phyloP scores from a whole-genome alignment of 106 monocot species.

The Triglochin maritima region DNA sequence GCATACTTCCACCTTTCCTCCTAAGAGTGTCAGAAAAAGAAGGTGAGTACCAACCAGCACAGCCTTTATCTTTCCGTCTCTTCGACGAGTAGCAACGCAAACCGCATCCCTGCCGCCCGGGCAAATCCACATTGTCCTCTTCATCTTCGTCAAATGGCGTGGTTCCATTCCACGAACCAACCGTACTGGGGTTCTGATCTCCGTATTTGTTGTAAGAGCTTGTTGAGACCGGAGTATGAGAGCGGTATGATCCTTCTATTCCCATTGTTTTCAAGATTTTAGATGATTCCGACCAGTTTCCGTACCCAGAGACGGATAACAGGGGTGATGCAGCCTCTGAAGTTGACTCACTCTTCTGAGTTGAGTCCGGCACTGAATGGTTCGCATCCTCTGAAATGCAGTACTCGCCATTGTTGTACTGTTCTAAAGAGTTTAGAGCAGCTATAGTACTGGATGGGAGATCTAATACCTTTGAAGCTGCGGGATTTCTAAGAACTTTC shows the following conservation, averaged over 20 bases:
- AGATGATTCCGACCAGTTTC: constrained; percentile 52
- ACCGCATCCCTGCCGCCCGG: constrained; percentile 49
- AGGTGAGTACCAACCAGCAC: constrained; percentile 61
- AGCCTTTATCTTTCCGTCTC: constrained; percentile 37
- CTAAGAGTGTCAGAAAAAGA: constrained; percentile 60
- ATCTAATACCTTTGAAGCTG: constrained; percentile 28
- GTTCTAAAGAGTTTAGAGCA: constrained; percentile 31
- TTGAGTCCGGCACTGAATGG: constrained; percentile 15
- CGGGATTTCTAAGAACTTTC: constrained; percentile 11
- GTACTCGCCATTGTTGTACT: constrained; percentile 40
- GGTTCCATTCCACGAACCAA: constrained; percentile 49
- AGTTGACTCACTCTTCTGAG: constrained; percentile 18
- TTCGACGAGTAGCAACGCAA: constrained; percentile 66
- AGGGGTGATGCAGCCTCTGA: constrained; percentile 60
- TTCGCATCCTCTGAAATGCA: constrained; percentile 36
- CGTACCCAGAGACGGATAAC: constrained; percentile 46
- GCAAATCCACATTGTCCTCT: constrained; percentile 36
- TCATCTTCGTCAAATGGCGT: constrained; percentile 60
- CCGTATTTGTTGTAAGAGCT: constrained; percentile 53
- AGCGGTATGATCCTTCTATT: constrained; percentile 64
- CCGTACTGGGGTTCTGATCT: constrained; percentile 27
- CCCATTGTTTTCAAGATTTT: constrained; percentile 41
- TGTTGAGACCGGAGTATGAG: constrained; percentile 72
- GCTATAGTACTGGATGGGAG: constrained; percentile 22
- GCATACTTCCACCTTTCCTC: constrained; percentile 56